Conservation (phyloP, 1,139 yeast species). For the Petasospora fabianii region DNA sequence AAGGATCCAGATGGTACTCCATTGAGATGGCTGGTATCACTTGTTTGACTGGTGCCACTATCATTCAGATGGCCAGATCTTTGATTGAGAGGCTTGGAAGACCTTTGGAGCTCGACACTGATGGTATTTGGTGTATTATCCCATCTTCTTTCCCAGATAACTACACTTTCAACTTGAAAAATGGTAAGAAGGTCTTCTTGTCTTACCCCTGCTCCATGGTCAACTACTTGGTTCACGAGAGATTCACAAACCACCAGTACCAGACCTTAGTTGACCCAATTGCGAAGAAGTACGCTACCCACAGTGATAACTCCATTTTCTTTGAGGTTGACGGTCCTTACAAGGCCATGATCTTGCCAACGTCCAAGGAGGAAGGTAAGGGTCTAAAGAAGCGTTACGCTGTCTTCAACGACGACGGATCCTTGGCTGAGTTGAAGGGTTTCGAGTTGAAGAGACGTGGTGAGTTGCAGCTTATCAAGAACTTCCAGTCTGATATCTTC, state of each 20-base stretch:
- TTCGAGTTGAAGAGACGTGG: conserved; percentile 97
- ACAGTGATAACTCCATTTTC: conserved; percentile 89
- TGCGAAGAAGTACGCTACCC: conserved; percentile 65
- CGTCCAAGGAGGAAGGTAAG: conserved; percentile 96
- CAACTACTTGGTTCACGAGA: conserved; percentile 86
- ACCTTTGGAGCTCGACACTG: conserved; percentile 95
- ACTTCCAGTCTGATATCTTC: conserved; percentile 93
- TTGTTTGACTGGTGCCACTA: conserved; percentile 95
- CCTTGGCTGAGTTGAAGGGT: conserved; percentile 93
- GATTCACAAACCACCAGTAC: conserved; percentile 91
- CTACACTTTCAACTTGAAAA: conserved; percentile 61
- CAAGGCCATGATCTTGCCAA: conserved; percentile 94
- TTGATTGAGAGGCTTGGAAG: conserved; percentile 94
- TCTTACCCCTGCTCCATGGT: conserved; percentile 97
- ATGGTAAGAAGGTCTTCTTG: conserved; percentile 72
- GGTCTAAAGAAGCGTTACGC: conserved; percentile 96
- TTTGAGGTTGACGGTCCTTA: conserved; percentile 99
- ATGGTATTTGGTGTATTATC: conserved; percentile 98
- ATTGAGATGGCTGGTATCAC: conserved; percentile 99
- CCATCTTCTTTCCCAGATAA: conserved; percentile 94
- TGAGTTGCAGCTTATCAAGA: conserved; percentile 87
- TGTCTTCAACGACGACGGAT: conserved; percentile 91
- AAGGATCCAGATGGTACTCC: conserved; percentile 98
- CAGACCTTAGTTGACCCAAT: conserved; percentile 77
- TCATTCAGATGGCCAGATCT: conserved; percentile 93